Evolutionary conservation across 2,329 filamentous ascomycete genomes (phyloP).

Genomic region (Epichloe festucae): DNA sequence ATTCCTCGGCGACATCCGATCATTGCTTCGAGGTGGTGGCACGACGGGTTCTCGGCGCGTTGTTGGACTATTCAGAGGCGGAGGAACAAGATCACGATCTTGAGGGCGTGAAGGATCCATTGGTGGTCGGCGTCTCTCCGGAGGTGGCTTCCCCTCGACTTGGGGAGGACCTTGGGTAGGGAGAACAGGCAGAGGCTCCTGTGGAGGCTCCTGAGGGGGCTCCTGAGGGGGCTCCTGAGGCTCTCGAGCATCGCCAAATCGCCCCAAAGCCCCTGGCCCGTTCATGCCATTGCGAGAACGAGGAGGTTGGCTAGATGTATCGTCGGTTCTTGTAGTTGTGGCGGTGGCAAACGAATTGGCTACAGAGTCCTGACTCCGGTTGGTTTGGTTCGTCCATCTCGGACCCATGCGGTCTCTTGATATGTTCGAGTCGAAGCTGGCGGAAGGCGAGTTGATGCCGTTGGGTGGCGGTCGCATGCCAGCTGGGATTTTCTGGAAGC

Average conservation of each 20-base stretch:
- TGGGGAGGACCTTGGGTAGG: constrained; percentile 1
- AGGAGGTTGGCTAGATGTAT: constrained; percentile 35
- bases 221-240: constrained; percentile 9
- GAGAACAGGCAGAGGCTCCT: constrained; percentile 4
- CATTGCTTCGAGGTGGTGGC: constrained; percentile 38
- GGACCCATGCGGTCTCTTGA: constrained; percentile 28
- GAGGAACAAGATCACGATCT: constrained; percentile 43
- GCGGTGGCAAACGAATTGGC: constrained; percentile 27
- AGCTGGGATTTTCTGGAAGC: constrained; percentile 16
- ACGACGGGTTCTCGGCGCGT: constrained; percentile 30
- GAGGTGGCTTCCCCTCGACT: constrained; percentile 33
- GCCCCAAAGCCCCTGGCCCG: constrained; percentile 25
- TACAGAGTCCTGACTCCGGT: constrained; percentile 46
- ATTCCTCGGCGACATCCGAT: constrained; percentile 34
- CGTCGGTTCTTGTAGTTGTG: constrained; percentile 32
- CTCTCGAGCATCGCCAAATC: constrained; percentile 19
- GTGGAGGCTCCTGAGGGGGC: constrained; percentile 7
- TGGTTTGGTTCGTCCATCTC: constrained; percentile 34
- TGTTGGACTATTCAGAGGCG: constrained; percentile 40
- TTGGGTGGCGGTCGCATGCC: constrained; percentile 24
- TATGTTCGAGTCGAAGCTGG: constrained; percentile 36
- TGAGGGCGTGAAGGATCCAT: constrained; percentile 48
- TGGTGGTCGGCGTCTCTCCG: constrained; percentile 52
- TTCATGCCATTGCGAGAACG: constrained; percentile 39
- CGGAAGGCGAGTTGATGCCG: constrained; percentile 33